A percentile compares a stretch with the other conserved stretches of the same genome.
These are phyloP conservation scores for Apostasia ramifera DNA, from an alignment of 106 monocot genomes.

Conservation along the genomic window DNA sequence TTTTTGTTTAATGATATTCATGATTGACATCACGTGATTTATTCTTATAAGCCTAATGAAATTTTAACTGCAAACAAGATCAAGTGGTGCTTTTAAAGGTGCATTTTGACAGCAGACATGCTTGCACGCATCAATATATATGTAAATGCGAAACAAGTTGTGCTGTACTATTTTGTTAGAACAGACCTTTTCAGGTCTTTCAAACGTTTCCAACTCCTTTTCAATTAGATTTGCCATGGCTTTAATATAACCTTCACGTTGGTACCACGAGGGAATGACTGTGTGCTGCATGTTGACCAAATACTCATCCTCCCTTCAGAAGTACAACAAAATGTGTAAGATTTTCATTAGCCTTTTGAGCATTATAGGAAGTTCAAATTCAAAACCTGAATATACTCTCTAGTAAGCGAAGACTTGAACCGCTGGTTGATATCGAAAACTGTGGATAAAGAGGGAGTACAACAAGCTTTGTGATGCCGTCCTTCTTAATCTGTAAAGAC, in stretches of 20 bases:
- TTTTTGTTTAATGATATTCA: no score
- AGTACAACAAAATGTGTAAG: slow-evolving; percentile 14
- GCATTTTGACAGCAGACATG: no score
- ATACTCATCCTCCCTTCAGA: slow-evolving; percentile 92
- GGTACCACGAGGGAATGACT: slow-evolving; percentile 96
- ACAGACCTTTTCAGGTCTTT: slow-evolving; percentile 51
- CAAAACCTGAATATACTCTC: slow-evolving; percentile 92
- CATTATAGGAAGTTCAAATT: slow-evolving; percentile 4
- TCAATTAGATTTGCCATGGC: slow-evolving; percentile 78
- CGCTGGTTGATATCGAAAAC: slow-evolving; percentile 98
- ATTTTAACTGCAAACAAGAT: no score
- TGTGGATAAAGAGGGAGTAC: slow-evolving; percentile 98
- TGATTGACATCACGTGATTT: no score
- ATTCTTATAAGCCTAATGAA: no score
- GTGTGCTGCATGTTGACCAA: slow-evolving; percentile 94
- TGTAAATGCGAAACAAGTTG: no score
- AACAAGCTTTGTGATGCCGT: slow-evolving; percentile 96
- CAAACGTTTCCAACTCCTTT: slow-evolving; percentile 66
- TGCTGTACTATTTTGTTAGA: no score
- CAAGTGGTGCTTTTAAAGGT: no score
- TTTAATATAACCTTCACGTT: slow-evolving; percentile 88
- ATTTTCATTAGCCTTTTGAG: slow-evolving; percentile 8
- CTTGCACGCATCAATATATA: no score
- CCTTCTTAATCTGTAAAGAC: slow-evolving; percentile 71
- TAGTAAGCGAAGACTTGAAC: slow-evolving; percentile 92